Evolutionary conservation across 768 basidiomycete species (phyloP), one percentile per base, ranked within the genome.

Genomic region (Russula virescens): DNA sequence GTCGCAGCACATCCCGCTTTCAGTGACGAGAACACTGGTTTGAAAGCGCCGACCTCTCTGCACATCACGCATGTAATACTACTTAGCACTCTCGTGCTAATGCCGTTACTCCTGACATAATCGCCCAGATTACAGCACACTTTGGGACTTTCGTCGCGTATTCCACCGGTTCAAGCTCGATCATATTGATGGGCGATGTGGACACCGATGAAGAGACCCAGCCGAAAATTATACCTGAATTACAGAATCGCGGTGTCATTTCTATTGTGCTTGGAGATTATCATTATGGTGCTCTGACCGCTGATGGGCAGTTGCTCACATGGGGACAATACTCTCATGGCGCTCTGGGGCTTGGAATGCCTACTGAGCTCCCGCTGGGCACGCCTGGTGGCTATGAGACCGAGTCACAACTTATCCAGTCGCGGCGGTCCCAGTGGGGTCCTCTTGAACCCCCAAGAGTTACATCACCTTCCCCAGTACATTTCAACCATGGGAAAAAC

Each of bases 221-320:
- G 61, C 91, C 88, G n/a, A 79, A 76, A 38, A 77, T 93, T 61
- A 78, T 90, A 5, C 86, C 88, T 1, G 82, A 80, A 38, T 76
- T 98, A 31, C 93, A 97, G 69, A 81, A 89, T 67, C 82, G 76
- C 66, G 78, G 80, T 42, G 83, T 98, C 58, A 95, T 98, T 63
- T 91, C 91, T 55, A 85, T 96, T 59, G 87, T 88, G 16, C 80
- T 94, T 55, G 96, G 96, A 6, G 96, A 98, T 74, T 97, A 95
- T 73, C 96, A 98, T 76, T 85, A 80, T 70, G 90, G 85, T 40
- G 95, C 96, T 1, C 77, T 97, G 68, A 95, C 92, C 3, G 78
- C 82, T 43, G 73, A 78, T 25, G 96, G 95, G 18, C 81, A 85
- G 70, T 76, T 94, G 26, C 76, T 88, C 21, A 90, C 94, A 13